Base-by-base conservation (phyloP, 805 yeast genomes). In the Kodamaea kakaduensis region DNA sequence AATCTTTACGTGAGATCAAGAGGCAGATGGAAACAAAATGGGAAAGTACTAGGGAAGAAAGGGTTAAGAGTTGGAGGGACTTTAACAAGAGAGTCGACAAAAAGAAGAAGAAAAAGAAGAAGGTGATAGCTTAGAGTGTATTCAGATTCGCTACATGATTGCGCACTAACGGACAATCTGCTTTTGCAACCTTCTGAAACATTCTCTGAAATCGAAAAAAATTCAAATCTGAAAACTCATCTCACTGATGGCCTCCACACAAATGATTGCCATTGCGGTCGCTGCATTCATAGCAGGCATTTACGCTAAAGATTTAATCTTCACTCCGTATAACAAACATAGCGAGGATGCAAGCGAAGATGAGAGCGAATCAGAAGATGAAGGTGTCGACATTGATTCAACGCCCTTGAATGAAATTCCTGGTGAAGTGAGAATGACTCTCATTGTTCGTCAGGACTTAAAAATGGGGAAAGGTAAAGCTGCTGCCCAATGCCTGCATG, bases 401-500 rank as follows among this genome's bases (percentile, higher is more conserved):
- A 58, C 65, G 0, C 59, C 74, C 1, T 59, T 84, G 44, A 82
- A 82, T 47, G 78, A 73, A 12, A 61, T 83, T 2, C 84, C 84
- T 1, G 94, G 93, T 1, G 93, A 84, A 54, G 85, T 82, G 9
- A 67, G 84, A 50, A 83, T 90, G 96, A 88, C 93, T 0, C 65
- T 93, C 17, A 78, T 88, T 3, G 87, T 93, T 4, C 77, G 98
- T 41, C 84, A 81, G 18, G 98, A 93, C 56, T 64, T 93, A 42
- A 81, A 78, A 27, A 93, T 93, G 97, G 78, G 83, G 20, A 87
- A 86, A 59, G 99, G 99, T 15, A 93, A 93, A 55, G 81, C 85
- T 2, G 97, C 97, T 4, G 98, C 98, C 5, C 99, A 93, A 55
- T 90, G 97, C 59, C 81, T 88, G 24, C 99, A 93, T 64, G 98